Percentiles rank a stretch among this genome's conserved stretches.
These are phyloP conservation scores for Sugiyamaella marilandica DNA, from an alignment of 805 yeast genomes.

Conservation along the genomic window DNA sequence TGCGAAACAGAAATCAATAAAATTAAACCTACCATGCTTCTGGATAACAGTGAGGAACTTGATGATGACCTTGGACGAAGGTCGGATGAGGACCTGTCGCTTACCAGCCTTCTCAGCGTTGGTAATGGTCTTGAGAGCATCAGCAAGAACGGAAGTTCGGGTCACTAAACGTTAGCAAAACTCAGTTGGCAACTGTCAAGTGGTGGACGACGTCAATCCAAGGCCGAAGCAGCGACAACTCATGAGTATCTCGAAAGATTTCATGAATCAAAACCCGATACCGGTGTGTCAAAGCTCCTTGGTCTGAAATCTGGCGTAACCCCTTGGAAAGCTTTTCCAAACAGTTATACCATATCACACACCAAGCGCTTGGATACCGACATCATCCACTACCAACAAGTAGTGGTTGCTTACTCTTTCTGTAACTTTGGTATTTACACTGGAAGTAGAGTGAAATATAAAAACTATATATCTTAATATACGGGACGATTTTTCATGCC, in stretches of 20 bases:
- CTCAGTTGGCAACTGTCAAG: background rate
- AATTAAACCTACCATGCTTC: conserved; percentile 74
- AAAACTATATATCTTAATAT: background rate
- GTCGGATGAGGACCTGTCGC: conserved; percentile 97
- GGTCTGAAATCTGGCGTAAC: conserved; percentile 3
- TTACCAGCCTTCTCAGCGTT: conserved; percentile 99
- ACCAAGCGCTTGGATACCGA: conserved; percentile 21
- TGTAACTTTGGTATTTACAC: background rate
- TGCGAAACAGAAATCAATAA: conserved; percentile 7
- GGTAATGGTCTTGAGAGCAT: conserved; percentile 96
- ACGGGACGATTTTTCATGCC: conserved; percentile 1
- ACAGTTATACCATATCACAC: conserved; percentile 1
- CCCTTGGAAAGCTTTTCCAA: background rate
- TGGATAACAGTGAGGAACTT: conserved; percentile 96
- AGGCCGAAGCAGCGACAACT: background rate
- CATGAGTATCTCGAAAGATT: conserved; percentile 1
- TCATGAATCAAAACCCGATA: conserved; percentile 3
- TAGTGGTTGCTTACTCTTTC: conserved; percentile 10
- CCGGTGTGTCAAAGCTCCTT: conserved; percentile 25
- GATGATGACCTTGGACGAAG: conserved; percentile 97
- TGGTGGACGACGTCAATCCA: background rate
- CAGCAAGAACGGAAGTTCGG: conserved; percentile 97
- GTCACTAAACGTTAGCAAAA: conserved; percentile 52
- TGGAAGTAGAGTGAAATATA: background rate
- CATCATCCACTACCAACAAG: conserved; percentile 5